Conservation (phyloP, 2,329 filamentous ascomycete genomes). For the Parascedosporium putredinis region DNA sequence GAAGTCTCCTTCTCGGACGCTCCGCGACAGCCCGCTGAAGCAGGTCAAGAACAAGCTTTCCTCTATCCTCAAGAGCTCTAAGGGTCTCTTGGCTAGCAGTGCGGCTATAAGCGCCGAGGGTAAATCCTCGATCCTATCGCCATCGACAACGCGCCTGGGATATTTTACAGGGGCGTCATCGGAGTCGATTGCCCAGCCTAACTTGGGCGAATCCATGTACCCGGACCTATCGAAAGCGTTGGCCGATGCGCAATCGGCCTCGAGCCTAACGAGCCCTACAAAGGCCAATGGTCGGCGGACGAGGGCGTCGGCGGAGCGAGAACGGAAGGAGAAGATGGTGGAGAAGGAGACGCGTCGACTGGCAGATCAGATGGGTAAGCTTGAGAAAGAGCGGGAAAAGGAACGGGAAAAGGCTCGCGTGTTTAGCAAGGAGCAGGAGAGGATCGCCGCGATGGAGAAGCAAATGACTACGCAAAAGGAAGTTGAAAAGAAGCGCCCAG, state of each 20-base stretch:
- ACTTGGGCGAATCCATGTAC: slow-evolving; percentile 28
- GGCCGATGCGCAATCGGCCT: slow-evolving; percentile 12
- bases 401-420: slow-evolving; percentile 57
- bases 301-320: slow-evolving; percentile 48
- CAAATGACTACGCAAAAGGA: slow-evolving; percentile 43
- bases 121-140: slow-evolving; percentile 46
- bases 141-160: slow-evolving; percentile 37
- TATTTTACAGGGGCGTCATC: slow-evolving; percentile 34
- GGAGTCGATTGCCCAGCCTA: slow-evolving; percentile 30
- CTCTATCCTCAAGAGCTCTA: slow-evolving; percentile 80
- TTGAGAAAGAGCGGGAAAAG: slow-evolving; percentile 59
- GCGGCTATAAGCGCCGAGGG: slow-evolving; percentile 53
- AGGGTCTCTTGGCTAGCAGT: slow-evolving; percentile 73
- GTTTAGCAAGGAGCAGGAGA: slow-evolving; percentile 48
- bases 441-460: slow-evolving; percentile 40
- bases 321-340: slow-evolving; percentile 54
- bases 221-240: slow-evolving; percentile 33
- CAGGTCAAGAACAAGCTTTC: slow-evolving; percentile 89
- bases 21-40: slow-evolving; percentile 71
- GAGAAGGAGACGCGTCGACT: slow-evolving; percentile 54
- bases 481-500: slow-evolving; percentile 26
- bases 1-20: slow-evolving; percentile 45
- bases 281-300: slow-evolving; percentile 36
- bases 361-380: slow-evolving; percentile 49
- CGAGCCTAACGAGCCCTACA: slow-evolving; percentile 28